Percentiles rank a stretch among this genome's conserved stretches.
phyloP scores from a whole-genome alignment of 169 alveolate genomes.

The Plasmodium billcollinsi region DNA sequence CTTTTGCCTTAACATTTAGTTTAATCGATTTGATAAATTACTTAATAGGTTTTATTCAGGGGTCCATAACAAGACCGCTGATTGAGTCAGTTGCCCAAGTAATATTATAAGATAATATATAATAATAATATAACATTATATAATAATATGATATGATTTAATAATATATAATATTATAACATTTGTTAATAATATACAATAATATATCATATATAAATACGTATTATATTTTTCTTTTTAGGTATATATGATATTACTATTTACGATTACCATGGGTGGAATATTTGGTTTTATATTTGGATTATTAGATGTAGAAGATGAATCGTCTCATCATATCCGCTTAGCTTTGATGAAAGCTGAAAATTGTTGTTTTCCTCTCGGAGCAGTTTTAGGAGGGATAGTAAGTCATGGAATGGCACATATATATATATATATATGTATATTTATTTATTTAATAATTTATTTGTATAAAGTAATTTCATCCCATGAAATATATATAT shows the following conservation, averaged over 20 bases:
- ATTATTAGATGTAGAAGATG: conserved; percentile 94
- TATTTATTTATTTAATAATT: too few relatives aligned
- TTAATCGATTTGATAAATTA: conserved; percentile 93
- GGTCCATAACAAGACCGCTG: conserved; percentile 90
- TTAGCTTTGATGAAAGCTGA: conserved; percentile 93
- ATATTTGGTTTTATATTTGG: conserved; percentile 96
- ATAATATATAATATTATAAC: too few relatives aligned
- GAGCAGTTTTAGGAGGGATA: conserved; percentile 93
- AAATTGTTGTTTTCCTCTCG: conserved; percentile 94
- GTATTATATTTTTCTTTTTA: conserved; percentile 14
- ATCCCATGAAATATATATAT: too few relatives aligned
- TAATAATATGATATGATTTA: not conserved
- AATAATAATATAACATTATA: not conserved
- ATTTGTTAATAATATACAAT: not conserved
- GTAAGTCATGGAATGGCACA: conserved; percentile 64
- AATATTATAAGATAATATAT: not conserved
- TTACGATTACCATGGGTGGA: conserved; percentile 94
- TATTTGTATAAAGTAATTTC: too few relatives aligned
- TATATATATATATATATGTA: too few relatives aligned
- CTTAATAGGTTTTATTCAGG: conserved; percentile 88
- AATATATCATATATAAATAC: not conserved
- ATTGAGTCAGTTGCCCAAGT: conserved; percentile 92
- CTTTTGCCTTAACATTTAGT: conserved; percentile 95
- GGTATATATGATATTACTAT: conserved; percentile 89
- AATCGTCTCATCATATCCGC: conserved; percentile 90